phyloP scores from a whole-genome alignment of 1,139 yeast genomes.

The Suhomyces bribrorum region DNA sequence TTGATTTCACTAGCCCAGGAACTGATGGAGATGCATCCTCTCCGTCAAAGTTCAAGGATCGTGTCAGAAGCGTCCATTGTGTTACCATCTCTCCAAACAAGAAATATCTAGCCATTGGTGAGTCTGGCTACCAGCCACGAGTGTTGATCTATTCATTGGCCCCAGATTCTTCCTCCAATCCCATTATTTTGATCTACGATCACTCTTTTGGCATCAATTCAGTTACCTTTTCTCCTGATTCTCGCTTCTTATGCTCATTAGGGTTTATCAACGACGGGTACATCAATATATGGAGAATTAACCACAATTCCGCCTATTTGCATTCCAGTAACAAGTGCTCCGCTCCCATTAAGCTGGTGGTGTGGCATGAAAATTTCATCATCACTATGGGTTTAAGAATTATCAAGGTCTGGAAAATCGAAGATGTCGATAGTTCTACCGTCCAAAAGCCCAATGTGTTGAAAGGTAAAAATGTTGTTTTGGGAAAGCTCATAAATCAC shows the following conservation, averaged over 20 bases:
- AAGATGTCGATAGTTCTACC: constrained; percentile 4
- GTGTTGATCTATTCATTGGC: constrained; percentile 61
- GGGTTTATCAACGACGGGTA: constrained; percentile 69
- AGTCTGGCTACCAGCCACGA: constrained; percentile 65
- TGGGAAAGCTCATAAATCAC: constrained; percentile 50
- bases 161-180: constrained; percentile 43
- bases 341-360: constrained; percentile 51
- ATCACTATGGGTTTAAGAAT: constrained; percentile 60
- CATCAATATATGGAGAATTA: constrained; percentile 57
- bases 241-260: constrained; percentile 54
- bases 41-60: constrained; percentile 41
- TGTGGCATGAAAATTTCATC: constrained; percentile 57
- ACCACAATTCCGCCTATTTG: constrained; percentile 22
- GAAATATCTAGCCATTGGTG: constrained; percentile 62
- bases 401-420: constrained; percentile 58
- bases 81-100: constrained; percentile 57
- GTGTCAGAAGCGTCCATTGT: constrained; percentile 56
- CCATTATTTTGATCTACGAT: constrained; percentile 55
- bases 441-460: constrained; percentile 32
- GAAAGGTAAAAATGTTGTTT: constrained; percentile 58
- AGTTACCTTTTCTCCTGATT: constrained; percentile 60
- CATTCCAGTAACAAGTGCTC: constrained; percentile 62
- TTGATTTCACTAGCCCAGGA: constrained; percentile 3
- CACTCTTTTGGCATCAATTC: constrained; percentile 64
- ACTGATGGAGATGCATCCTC: constrained; percentile 16